Base-by-base conservation (phyloP, 306 rosid genomes). In the Medicago arabica region DNA sequence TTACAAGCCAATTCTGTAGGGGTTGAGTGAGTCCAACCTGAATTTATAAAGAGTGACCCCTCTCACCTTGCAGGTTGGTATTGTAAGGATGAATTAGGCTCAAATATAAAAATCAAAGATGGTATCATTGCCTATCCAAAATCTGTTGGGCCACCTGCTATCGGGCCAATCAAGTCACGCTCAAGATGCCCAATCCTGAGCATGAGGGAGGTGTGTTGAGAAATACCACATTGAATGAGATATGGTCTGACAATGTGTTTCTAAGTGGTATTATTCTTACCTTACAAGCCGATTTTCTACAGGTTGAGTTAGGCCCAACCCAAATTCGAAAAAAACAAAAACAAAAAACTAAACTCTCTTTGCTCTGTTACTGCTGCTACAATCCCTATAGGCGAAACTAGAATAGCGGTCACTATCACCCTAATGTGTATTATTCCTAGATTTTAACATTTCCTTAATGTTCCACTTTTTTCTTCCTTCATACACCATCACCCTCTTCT, bases 391-490 rank as follows among this genome's bases (percentile, higher is more conserved):
- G 25, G 5, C 16, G 58, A 51, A 17, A 51, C 25, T 51, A 51
- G 23, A 51, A 51, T 17, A 51, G 58, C 5, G 47, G 47, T 41
- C 47, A 11, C 64, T 49, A 14, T 14, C 54, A 49, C 54, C 18
- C 54, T 49, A 15, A 15, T 49, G 31, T 12, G 43, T 63, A 38
- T 16, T 38, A 63, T 38, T 63, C 49, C 23, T 46, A 63, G 14
- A 36, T n/a, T 63, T 11, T n/a, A 63, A 36, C 69, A 63, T 16
- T 23, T 8, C 59, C 67, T 34, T 61, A 34, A 12, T 61, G 67
- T 7, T 63, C 25, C 49, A 36, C 46, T 63, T 8, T n/a, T n/a
- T 38, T 63, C 47, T 63, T 63, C 15, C n/a, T 63, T 36, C 14
- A 38, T 36, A 38, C 19, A 28, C 44, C 19, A 28, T 14, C 18